phyloP scores from a whole-genome alignment of 257 asterid genomes.

The Solanum ahanhuiri region DNA sequence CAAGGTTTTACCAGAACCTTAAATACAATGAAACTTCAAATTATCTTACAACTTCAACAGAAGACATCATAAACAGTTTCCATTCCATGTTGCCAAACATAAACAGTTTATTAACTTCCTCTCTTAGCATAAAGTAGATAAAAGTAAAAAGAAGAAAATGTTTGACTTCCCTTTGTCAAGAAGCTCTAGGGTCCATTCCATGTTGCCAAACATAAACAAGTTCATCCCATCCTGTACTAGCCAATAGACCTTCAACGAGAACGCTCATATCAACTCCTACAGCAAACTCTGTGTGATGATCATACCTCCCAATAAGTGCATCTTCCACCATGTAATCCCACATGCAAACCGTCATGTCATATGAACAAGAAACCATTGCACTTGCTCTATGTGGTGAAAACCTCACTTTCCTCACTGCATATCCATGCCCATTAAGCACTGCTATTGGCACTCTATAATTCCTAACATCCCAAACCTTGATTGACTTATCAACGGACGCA shows the following conservation, averaged over 20 bases:
- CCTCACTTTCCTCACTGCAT: conserved; percentile 92
- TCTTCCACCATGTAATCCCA: conserved; percentile 99
- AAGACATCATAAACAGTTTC: neutral
- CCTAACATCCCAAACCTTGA: conserved; percentile 95
- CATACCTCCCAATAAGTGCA: conserved; percentile 76
- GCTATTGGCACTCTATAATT: conserved; percentile 76
- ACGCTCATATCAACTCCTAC: conserved; percentile 95
- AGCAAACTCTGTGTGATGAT: conserved; percentile 92
- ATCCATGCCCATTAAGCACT: conserved; percentile 83
- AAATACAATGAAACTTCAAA: neutral
- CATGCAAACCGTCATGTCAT: conserved; percentile 84
- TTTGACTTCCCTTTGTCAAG: conserved; percentile 23
- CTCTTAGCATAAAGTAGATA: neutral
- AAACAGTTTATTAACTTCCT: neutral
- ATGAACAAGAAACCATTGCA: conserved; percentile 72
- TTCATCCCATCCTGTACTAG: conserved; percentile 98
- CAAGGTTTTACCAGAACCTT: neutral
- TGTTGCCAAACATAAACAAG: conserved; percentile 94
- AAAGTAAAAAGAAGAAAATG: neutral
- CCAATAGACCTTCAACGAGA: conserved; percentile 88
- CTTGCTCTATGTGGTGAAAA: conserved; percentile 90
- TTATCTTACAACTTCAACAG: neutral
- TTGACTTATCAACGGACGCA: conserved; percentile 82
- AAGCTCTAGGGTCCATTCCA: conserved; percentile 92
- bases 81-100: neutral